Base-by-base conservation (phyloP, 179 eudicot species). In the Beta corolliflora region DNA sequence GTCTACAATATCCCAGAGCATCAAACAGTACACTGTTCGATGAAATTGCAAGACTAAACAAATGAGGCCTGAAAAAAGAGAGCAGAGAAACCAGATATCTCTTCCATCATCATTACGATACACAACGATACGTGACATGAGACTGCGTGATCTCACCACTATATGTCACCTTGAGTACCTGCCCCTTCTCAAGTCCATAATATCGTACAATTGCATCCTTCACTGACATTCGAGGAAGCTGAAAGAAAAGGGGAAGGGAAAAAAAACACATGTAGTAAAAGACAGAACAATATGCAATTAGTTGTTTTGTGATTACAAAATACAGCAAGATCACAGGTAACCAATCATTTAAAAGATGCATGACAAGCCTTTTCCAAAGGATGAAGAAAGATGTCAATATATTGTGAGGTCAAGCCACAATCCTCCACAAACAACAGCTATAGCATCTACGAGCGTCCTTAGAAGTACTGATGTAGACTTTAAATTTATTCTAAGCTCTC, bases 181-280 rank as follows among this genome's bases (percentile, higher is more conserved):
- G 95, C 54, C 95, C 97, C 76, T 88, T 92, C 86, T 89, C 86
- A 53, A 91, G 88, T 63, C 94, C 98, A 79, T 92, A 92, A 68
- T 94, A 92, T 16, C 87, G 84, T 8, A 91, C 93, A 75, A 94
- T 88, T 4, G 97, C 93, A 84, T 94, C 98, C 73, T 87, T 88
- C 59, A 81, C 84, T 12, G 85, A 83, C 92, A 94, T 91, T 68
- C 93, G 84, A 53, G 98, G 98, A 76, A 94, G 97, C 98, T 94
- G 93, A 13, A 80, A 36, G 7, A 56, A 81, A 46, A 46, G 3
- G 21, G 29, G 13, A 45, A 76, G 60, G 69, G 2, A 12, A 58
- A 25, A 77, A 4, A 64, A 52, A 16, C 45, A 41, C 68, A 18
- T 6, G 65, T 29, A 55, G 82, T 56, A 63, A 31, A 15, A 9